A percentile compares a stretch with the other conserved stretches of the same genome.
Evolutionary conservation across 805 yeast genomes (phyloP).

Genomic region (Ogataea thermomethanolica): DNA sequence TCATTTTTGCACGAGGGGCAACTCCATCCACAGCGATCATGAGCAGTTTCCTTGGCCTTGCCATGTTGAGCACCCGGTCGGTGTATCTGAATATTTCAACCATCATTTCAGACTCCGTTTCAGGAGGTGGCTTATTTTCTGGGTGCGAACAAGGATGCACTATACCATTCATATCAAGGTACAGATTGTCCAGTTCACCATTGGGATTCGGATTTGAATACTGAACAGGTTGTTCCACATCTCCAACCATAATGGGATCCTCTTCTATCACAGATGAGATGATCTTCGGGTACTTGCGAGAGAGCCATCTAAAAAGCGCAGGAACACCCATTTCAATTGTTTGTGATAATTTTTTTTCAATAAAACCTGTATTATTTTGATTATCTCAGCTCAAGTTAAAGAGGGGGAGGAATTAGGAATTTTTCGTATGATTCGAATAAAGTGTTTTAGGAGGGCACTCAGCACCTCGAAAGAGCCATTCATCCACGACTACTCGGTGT

Average conservation of each 20-base stretch:
- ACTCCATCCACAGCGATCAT: conserved; percentile 99
- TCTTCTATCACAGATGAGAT: conserved; percentile 87
- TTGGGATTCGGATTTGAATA: conserved; percentile 83
- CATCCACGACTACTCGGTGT: conserved; percentile 34
- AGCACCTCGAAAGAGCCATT: conserved; percentile 17
- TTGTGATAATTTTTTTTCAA: background rate
- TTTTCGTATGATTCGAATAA: conserved; percentile 7
- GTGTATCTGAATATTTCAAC: conserved; percentile 90
- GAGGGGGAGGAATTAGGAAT: conserved; percentile 2
- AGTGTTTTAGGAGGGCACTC: background rate
- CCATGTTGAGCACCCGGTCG: conserved; percentile 87
- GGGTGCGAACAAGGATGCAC: conserved; percentile 99
- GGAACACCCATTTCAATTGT: conserved; percentile 80
- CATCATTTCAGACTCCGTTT: conserved; percentile 95
- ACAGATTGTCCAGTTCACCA: conserved; percentile 91
- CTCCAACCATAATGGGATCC: conserved; percentile 54
- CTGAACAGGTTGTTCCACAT: conserved; percentile 58
- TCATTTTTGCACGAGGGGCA: conserved; percentile 98
- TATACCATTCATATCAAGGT: conserved; percentile 97
- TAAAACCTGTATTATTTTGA: conserved; percentile 3
- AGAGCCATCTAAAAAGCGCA: conserved; percentile 94
- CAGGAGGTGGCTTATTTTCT: conserved; percentile 93
- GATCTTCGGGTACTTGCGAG: conserved; percentile 89
- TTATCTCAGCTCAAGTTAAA: conserved; percentile 6
- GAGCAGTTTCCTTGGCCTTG: conserved; percentile 87